Conservation (phyloP, 768 basidiomycete genomes). For the Tricholoma bakamatsutake region DNA sequence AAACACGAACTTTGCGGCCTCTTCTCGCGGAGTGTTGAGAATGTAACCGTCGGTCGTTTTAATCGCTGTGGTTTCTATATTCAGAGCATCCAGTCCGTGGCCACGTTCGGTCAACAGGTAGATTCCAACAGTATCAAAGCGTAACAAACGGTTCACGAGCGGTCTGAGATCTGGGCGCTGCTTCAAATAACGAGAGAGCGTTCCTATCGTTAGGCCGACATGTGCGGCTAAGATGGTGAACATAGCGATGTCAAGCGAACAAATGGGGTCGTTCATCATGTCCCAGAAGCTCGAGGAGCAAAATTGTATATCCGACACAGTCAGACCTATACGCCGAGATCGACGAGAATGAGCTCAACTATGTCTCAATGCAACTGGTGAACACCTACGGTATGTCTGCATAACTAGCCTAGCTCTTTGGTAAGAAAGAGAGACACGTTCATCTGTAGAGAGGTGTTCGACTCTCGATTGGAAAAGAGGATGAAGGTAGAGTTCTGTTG, state of each 20-base stretch:
- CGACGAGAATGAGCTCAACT: conserved; percentile 5
- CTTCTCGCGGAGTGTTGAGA: conserved; percentile 49
- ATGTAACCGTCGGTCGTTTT: conserved; percentile 44
- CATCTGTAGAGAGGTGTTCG: conserved; percentile 40
- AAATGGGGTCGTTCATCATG: conserved; percentile 48
- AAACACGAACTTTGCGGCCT: conserved; percentile 48
- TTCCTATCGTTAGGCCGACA: conserved; percentile 47
- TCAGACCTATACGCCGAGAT: conserved; percentile 28
- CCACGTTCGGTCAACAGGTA: conserved; percentile 52
- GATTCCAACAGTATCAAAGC: conserved; percentile 48
- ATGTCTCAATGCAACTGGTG: background rate
- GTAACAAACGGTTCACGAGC: conserved; percentile 43
- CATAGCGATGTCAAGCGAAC: conserved; percentile 45
- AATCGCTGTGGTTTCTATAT: conserved; percentile 58
- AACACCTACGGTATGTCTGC: conserved; percentile 40
- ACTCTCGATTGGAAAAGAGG: conserved; percentile 40
- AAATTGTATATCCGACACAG: conserved; percentile 40
- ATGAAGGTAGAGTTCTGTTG: conserved; percentile 33
- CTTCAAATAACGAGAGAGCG: conserved; percentile 43
- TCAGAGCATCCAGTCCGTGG: conserved; percentile 55
- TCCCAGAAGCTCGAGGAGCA: conserved; percentile 48
- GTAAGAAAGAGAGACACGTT: conserved; percentile 44
- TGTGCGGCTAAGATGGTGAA: conserved; percentile 49
- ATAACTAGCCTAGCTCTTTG: conserved; percentile 43
- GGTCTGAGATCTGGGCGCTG: conserved; percentile 44